A percentile compares a stretch with the other conserved stretches of the same genome.
phyloP scores from a whole-genome alignment of 2,329 filamentous ascomycete genomes.

The Sarocladium kiliense region DNA sequence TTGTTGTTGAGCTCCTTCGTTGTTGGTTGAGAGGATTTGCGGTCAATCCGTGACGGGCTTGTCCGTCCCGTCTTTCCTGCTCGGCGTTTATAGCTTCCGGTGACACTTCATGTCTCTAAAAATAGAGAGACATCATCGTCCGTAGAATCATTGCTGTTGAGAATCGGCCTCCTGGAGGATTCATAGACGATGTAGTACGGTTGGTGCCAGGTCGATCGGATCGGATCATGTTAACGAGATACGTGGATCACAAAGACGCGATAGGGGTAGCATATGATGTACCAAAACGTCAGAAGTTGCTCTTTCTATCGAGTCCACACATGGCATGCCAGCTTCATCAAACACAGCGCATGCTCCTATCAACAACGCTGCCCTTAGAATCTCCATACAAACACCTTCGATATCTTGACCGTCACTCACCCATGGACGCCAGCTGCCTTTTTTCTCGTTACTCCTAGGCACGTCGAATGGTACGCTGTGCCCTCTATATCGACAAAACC shows the following conservation, averaged over 20 bases:
- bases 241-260: neutral
- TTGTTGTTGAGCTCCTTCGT: neutral
- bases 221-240: too few relatives aligned
- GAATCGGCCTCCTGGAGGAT: too few relatives aligned
- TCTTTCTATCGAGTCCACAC: slow-evolving; percentile 7
- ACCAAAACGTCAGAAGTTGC: neutral
- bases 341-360: neutral
- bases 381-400: neutral
- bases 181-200: too few relatives aligned
- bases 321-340: neutral
- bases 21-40: slow-evolving; percentile 2
- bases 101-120: neutral
- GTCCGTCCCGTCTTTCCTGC: neutral
- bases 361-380: neutral
- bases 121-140: neutral
- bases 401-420: neutral
- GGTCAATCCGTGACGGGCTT: neutral
- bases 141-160: too few relatives aligned
- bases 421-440: neutral
- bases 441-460: neutral
- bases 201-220: too few relatives aligned
- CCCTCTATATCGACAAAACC: slow-evolving; percentile 1
- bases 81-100: neutral
- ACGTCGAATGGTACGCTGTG: neutral
- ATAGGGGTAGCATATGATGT: neutral